Percentiles rank a stretch among this genome's conserved stretches.
Conservation (phyloP, 345 rosid species). For the Bruguiera parviflora region DNA sequence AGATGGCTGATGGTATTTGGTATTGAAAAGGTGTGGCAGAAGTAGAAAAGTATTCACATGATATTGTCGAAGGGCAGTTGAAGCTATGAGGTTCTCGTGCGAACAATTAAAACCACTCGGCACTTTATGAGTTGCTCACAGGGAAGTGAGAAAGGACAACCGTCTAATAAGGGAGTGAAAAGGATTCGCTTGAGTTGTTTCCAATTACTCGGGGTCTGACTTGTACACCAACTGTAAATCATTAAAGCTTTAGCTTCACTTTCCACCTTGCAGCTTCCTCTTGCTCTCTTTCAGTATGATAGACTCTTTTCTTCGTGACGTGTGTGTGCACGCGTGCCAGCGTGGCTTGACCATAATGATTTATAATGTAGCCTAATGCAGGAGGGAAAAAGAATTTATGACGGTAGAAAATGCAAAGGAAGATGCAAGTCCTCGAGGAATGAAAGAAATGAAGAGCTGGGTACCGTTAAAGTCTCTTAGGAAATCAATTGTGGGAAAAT, state of each 20-base stretch:
- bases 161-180: constrained; percentile 7
- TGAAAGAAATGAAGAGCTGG: background rate
- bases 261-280: too few relatives aligned
- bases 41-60: constrained; percentile 28
- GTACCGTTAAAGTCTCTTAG: background rate
- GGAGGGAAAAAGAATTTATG: background rate
- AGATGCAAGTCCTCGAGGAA: background rate
- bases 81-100: constrained; percentile 55
- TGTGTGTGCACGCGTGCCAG: too few relatives aligned
- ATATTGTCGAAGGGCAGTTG: constrained; percentile 30
- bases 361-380: background rate
- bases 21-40: constrained; percentile 1
- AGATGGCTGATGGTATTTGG: background rate
- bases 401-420: background rate
- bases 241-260: too few relatives aligned
- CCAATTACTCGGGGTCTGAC: background rate
- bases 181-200: constrained; percentile 6
- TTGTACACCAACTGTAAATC: too few relatives aligned
- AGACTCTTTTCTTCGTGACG: too few relatives aligned
- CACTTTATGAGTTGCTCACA: constrained; percentile 46
- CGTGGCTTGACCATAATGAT: too few relatives aligned
- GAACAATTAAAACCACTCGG: constrained; percentile 26
- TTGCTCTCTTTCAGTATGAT: too few relatives aligned
- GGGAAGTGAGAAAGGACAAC: constrained; percentile 18
- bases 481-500: constrained; percentile 14